These are phyloP conservation scores for Rubus idaeus DNA, from an alignment of 306 rosid species.

Conservation along the genomic window DNA sequence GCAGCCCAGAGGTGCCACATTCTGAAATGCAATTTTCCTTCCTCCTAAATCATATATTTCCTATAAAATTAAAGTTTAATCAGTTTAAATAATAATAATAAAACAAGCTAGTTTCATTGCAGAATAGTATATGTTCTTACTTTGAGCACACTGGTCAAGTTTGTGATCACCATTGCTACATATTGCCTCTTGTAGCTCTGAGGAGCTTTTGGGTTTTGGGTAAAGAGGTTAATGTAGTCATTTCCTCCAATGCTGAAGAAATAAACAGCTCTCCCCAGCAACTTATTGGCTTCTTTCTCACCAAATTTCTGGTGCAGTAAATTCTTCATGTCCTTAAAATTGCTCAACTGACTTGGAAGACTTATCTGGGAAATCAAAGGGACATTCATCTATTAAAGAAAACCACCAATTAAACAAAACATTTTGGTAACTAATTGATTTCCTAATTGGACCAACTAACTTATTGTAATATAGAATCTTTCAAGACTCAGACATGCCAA, in stretches of 20 bases:
- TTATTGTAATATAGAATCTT: background rate
- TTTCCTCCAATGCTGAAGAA: conserved; percentile 13
- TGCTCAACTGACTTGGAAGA: conserved; percentile 4
- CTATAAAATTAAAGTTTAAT: background rate
- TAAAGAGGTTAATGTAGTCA: background rate
- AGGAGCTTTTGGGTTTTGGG: background rate
- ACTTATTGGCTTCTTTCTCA: background rate
- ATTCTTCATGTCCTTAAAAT: background rate
- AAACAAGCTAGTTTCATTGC: too few relatives aligned
- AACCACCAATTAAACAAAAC: background rate
- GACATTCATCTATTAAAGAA: background rate
- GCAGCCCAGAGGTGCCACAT: conserved; percentile 37
- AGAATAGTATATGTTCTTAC: background rate
- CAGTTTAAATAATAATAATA: background rate
- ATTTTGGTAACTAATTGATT: background rate
- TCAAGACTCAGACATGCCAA: background rate
- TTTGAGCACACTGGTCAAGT: conserved; percentile 7
- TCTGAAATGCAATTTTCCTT: conserved; percentile 17
- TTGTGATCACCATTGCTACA: conserved; percentile 13
- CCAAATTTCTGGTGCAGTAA: conserved; percentile 2
- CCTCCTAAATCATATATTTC: conserved; percentile 2
- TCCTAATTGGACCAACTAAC: background rate
- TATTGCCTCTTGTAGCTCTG: background rate
- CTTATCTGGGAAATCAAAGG: background rate
- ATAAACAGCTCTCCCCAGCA: conserved; percentile 7